Conservation (phyloP, 768 basidiomycete genomes). For the Boletus eberwhitei region DNA sequence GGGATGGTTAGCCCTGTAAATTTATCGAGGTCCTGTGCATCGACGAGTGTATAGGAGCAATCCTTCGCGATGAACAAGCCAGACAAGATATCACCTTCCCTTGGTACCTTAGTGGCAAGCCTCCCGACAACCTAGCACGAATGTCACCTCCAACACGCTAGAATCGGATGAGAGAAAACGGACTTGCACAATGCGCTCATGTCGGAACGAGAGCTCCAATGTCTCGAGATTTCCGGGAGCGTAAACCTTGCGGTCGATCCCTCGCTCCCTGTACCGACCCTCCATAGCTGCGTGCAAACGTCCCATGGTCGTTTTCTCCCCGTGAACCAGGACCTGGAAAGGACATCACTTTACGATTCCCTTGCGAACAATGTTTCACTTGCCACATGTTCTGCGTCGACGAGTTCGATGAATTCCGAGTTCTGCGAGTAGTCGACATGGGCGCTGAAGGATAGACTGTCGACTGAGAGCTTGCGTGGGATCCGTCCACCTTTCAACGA, state of each 20-base stretch:
- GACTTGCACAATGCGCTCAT: slow-evolving; percentile 89
- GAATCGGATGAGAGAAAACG: slow-evolving; percentile 6
- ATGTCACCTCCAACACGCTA: background rate
- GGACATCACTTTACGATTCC: background rate
- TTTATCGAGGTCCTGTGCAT: slow-evolving; percentile 82
- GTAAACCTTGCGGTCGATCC: slow-evolving; percentile 91
- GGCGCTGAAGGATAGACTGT: slow-evolving; percentile 93
- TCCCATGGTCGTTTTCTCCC: slow-evolving; percentile 89
- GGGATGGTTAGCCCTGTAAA: slow-evolving; percentile 87
- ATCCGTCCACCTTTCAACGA: slow-evolving; percentile 74
- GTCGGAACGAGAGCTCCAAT: slow-evolving; percentile 78
- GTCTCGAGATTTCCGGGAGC: slow-evolving; percentile 90
- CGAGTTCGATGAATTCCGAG: slow-evolving; percentile 89
- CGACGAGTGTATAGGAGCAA: slow-evolving; percentile 89
- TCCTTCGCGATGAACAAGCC: slow-evolving; percentile 90
- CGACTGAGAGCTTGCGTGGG: slow-evolving; percentile 83
- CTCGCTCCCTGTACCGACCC: slow-evolving; percentile 76
- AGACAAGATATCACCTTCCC: slow-evolving; percentile 67
- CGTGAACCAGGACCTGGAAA: slow-evolving; percentile 83
- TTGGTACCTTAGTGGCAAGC: slow-evolving; percentile 71
- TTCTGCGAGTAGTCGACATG: slow-evolving; percentile 97
- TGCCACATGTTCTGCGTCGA: slow-evolving; percentile 85
- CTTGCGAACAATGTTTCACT: slow-evolving; percentile 26
- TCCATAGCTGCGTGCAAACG: slow-evolving; percentile 82
- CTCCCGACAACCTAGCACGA: slow-evolving; percentile 75